Conservation (phyloP, 768 basidiomycete genomes). For the Boletus sp. region DNA sequence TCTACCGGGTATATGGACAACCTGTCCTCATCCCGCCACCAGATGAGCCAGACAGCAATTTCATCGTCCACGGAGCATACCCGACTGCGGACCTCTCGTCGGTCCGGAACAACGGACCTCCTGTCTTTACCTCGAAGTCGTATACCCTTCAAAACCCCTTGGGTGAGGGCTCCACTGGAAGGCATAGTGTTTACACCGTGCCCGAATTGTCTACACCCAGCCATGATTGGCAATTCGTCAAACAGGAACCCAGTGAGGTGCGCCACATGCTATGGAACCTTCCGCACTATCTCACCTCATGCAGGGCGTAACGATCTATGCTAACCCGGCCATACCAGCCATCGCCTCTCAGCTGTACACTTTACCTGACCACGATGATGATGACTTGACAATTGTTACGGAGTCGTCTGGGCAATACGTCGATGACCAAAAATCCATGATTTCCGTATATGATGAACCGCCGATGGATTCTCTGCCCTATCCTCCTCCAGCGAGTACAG, state of each 20-base stretch:
- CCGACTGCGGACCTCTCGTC: background rate
- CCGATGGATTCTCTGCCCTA: constrained; percentile 34
- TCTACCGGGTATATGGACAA: constrained; percentile 33
- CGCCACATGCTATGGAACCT: background rate
- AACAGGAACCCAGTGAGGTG: constrained; percentile 28
- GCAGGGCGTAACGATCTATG: constrained; percentile 9
- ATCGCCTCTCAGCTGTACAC: constrained; percentile 18
- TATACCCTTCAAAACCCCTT: constrained; percentile 31
- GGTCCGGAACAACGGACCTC: background rate
- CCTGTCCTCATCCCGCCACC: constrained; percentile 30
- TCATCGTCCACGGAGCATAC: constrained; percentile 12
- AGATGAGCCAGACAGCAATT: constrained; percentile 23
- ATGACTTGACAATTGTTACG: background rate
- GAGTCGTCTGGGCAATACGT: constrained; percentile 4
- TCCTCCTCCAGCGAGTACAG: constrained; percentile 24
- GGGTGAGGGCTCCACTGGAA: constrained; percentile 11
- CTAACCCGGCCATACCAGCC: constrained; percentile 11
- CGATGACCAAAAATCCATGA: constrained; percentile 14
- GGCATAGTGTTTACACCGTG: background rate
- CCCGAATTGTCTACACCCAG: background rate
- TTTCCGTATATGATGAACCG: constrained; percentile 15
- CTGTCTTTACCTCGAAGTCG: constrained; percentile 21
- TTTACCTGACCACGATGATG: constrained; percentile 15
- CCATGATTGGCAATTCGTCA: constrained; percentile 24
- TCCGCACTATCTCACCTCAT: constrained; percentile 7